A percentile compares a stretch with the other conserved stretches of the same genome.
Conservation (phyloP, 1,284 basidiomycete species). For the Lignosus rhinocerotis region DNA sequence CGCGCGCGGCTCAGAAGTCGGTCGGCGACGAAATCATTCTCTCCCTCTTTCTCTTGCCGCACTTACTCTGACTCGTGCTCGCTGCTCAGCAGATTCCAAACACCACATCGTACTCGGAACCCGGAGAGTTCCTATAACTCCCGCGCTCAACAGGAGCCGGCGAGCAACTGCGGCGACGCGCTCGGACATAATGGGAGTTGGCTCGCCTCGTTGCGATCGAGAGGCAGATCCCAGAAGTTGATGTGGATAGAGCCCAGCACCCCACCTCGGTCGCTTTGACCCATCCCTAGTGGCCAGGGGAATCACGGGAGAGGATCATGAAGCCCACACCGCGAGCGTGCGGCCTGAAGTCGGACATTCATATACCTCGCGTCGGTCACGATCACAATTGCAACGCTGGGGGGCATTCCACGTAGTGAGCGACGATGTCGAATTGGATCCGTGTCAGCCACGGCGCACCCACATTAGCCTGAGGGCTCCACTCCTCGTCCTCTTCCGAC, state of each 20-base stretch:
- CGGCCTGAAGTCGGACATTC: slow-evolving; percentile 4
- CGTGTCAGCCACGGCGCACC: slow-evolving; percentile 7
- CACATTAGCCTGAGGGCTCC: background rate
- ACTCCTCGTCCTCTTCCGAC: slow-evolving; percentile 1
- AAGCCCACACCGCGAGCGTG: background rate
- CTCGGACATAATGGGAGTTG: background rate
- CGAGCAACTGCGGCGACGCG: background rate
- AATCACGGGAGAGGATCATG: slow-evolving; percentile 9
- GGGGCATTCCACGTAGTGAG: background rate
- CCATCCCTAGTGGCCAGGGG: background rate
- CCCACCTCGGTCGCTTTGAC: background rate
- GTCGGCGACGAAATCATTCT: background rate
- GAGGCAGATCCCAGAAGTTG: background rate
- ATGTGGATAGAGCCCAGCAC: background rate
- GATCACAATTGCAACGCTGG: slow-evolving; percentile 1
- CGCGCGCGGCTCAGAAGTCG: background rate
- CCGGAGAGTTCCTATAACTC: background rate
- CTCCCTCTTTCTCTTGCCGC: background rate
- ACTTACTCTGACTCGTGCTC: too few relatives aligned
- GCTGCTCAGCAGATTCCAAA: background rate
- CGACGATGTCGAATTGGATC: background rate
- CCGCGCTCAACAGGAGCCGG: background rate
- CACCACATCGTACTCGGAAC: too few relatives aligned
- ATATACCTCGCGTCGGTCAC: slow-evolving; percentile 12
- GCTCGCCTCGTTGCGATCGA: background rate